Percentiles rank a stretch among this genome's conserved stretches.
These are phyloP conservation scores for Scutellaria galericulata DNA, from an alignment of 257 asterid species.

Conservation along the genomic window DNA sequence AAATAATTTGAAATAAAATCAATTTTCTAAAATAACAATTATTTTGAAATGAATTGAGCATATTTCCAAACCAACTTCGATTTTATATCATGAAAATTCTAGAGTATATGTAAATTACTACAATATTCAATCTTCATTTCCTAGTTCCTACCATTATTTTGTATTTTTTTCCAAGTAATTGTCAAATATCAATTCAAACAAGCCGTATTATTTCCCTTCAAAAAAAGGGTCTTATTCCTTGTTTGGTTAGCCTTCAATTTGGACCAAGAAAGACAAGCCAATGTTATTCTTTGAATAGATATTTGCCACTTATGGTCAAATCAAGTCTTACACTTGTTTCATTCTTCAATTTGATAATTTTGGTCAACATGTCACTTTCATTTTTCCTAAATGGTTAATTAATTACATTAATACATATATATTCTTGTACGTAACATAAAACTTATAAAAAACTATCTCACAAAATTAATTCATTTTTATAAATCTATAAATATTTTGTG, in stretches of 20 bases:
- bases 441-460: too few relatives aligned
- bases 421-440: background rate
- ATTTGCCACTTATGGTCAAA: conserved; percentile 20
- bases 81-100: too few relatives aligned
- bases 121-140: too few relatives aligned
- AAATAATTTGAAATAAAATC: too few relatives aligned
- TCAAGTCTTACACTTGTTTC: background rate
- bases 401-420: background rate
- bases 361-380: conserved; percentile 30
- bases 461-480: too few relatives aligned
- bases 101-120: too few relatives aligned
- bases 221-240: conserved; percentile 19
- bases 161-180: background rate
- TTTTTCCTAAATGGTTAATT: conserved; percentile 5
- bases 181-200: conserved; percentile 29
- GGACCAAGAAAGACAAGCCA: conserved; percentile 37
- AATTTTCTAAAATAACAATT: too few relatives aligned
- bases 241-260: conserved; percentile 42
- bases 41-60: too few relatives aligned
- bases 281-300: conserved; percentile 34
- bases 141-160: too few relatives aligned
- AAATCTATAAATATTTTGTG: too few relatives aligned
- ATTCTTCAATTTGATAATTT: conserved; percentile 7
- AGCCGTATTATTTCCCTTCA: background rate
- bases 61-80: too few relatives aligned